Base-by-base conservation (phyloP, 2,329 filamentous ascomycete species). In the Rutstroemia sp. region DNA sequence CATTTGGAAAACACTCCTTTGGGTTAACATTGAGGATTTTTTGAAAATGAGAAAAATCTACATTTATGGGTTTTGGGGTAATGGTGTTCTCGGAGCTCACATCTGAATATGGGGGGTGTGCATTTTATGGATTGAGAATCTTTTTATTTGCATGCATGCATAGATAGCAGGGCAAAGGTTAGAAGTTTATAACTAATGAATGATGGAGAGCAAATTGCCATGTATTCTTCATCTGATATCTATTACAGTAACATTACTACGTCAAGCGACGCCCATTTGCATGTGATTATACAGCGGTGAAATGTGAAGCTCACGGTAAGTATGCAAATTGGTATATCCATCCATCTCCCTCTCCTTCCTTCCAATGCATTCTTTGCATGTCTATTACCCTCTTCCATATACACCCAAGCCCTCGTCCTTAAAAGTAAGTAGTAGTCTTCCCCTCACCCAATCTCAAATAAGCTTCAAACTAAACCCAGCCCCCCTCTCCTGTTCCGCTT, bases 381-480 rank as follows among this genome's bases (percentile, higher is more conserved):
- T 6, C 23, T 49, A 34, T 16, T 39, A 49, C 34, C 12, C 39
- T 21, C 48, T 19, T 41, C 34, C 25, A 48, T 21, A 49, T 18
- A 7, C 3, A n/a, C 10, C 18, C 14, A 18, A 27, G 8, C 18
- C 27, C 30, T 19, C n/a, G 7, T 23, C 12, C 34, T 5, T 21
- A 25, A 10, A 4, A 8, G n/a, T 5, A 34, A 39, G 7, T 21
- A 8, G 2, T 12, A n/a, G 5, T 19, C 6, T 21, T 3, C 10
- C 12, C 34, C n/a, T 27, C 44, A 23, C n/a, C 8, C 10, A 19
- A 23, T 21, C n/a, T 60, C 46, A 71, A 3, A 81, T 77, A 74
- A 91, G 80, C 42, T 86, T 80, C 61, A 91, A 71, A 12, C 77
- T 79, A 72, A 83, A 88, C 8, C 85, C 82, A 37, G 81, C 86